Evolutionary conservation across 1,284 basidiomycete species (phyloP).

Genomic region (Exobasidium rhododendri): DNA sequence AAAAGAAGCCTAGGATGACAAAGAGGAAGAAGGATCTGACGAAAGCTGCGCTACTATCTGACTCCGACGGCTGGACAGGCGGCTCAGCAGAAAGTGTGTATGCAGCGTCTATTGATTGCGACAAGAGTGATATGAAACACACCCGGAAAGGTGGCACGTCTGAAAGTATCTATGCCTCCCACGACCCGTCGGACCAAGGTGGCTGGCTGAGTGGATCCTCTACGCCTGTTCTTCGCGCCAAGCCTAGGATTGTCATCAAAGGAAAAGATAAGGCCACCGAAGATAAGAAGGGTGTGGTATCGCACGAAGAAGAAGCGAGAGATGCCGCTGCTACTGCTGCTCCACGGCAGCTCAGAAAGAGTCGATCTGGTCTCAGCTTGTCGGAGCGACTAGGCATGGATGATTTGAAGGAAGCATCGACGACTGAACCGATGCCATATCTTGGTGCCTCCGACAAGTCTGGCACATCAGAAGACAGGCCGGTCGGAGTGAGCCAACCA

Average conservation of each 20-base stretch:
- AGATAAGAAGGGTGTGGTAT: background rate
- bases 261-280: background rate
- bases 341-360: conserved; percentile 14
- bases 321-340: conserved; percentile 5
- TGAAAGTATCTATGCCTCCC: conserved; percentile 33
- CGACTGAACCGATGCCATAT: conserved; percentile 10
- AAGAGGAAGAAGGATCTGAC: background rate
- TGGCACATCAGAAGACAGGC: background rate
- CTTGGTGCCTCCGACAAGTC: background rate
- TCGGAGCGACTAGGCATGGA: background rate
- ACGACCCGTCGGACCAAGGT: background rate
- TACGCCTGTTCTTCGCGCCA: background rate
- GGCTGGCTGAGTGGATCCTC: background rate
- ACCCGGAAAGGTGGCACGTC: conserved; percentile 17
- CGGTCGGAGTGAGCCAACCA: background rate
- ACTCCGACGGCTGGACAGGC: conserved; percentile 32
- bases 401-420: conserved; percentile 15
- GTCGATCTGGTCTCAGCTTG: conserved; percentile 3
- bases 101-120: background rate
- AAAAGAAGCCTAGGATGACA: background rate
- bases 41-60: background rate
- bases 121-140: background rate
- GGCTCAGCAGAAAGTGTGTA: conserved; percentile 14
- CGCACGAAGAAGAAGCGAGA: background rate
- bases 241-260: background rate